phyloP scores from a whole-genome alignment of 1,284 basidiomycete species.

The Cryptococcus amylolentus region DNA sequence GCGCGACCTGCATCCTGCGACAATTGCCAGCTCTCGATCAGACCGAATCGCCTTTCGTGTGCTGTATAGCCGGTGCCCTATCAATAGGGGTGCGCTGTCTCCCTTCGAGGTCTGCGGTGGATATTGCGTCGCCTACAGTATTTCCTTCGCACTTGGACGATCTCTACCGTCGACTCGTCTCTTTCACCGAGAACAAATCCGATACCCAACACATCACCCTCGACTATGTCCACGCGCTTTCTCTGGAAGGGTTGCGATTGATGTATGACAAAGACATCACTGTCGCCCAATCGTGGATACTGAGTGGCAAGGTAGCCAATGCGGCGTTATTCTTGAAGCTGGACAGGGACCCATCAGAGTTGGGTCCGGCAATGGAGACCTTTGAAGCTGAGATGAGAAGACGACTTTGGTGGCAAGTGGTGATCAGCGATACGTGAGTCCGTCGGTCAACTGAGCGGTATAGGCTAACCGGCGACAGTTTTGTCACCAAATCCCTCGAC shows the following conservation, averaged over 20 bases:
- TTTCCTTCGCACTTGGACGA: neutral
- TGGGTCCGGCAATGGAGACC: neutral
- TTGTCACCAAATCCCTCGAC: too few species aligned
- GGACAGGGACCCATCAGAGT: slow-evolving; percentile 6
- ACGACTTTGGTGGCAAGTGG: slow-evolving; percentile 4
- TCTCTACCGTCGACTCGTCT: slow-evolving; percentile 2
- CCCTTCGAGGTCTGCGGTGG: neutral
- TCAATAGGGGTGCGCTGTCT: slow-evolving; percentile 4
- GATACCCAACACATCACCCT: neutral
- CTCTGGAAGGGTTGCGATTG: neutral
- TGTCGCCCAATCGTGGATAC: neutral
- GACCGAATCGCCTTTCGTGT: slow-evolving; percentile 1
- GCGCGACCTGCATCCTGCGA: neutral
- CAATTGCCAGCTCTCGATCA: neutral
- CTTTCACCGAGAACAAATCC: slow-evolving; percentile 3
- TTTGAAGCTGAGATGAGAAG: slow-evolving; percentile 10
- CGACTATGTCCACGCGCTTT: slow-evolving; percentile 9
- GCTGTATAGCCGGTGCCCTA: slow-evolving; percentile 3
- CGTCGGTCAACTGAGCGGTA: neutral
- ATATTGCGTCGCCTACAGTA: neutral
- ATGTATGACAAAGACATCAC: neutral
- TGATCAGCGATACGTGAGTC: slow-evolving; percentile 5
- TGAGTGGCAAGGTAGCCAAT: neutral
- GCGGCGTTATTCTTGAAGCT: slow-evolving; percentile 1
- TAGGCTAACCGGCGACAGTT: too few species aligned